Evolutionary conservation across 1,284 basidiomycete genomes (phyloP), one percentile per base, ranked within the genome.

Genomic region (Phellinidium pouzarii): DNA sequence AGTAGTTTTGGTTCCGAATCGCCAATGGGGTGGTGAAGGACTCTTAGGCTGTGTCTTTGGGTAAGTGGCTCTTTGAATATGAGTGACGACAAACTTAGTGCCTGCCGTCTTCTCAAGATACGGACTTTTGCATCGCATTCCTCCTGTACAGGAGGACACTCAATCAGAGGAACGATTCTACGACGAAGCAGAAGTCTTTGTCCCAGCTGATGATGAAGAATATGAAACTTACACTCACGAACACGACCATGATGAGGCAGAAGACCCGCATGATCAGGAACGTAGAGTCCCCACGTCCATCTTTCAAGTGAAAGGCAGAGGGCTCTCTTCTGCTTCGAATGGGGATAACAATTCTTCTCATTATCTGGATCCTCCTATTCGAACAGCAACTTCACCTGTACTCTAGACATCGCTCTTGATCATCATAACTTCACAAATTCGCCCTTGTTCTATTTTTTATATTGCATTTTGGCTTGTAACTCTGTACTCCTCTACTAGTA

Each of bases 21-120:
- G 91, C 53, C 89, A 94, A 60, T 97, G 94, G 94, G 94, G 93
- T 44, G 94, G 94, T 7, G 92, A 94, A 64, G 94, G 94, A 0
- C 75, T 97, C 26, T 73, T 97, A 17, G 94, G 94, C 45, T 96
- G 94, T 62, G 88, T 95, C 26, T 94, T 96, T 55, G 94, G 91
- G 88, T 91, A 63, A 59, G 87, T 40, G 56, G 38, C 44, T 4
- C 52, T 29, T 43, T 52, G n/a, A 29, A 48, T 45, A 40, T 52
- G 22, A 22, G 53, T 50, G 23, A 48, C 43, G 26, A 54, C 38
- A 53, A 38, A 25, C 19, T 9, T 46, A 27, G 52, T 60, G 41
- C 61, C 44, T 29, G 31, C 23, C 25, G 14, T 27, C 38, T 45
- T 34, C 17, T 55, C 31, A 57, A 84, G 87, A 4, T 89, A 84